These are phyloP conservation scores for Fomitopsis pinicola DNA, from an alignment of 1,284 basidiomycete species.

Conservation along the genomic window DNA sequence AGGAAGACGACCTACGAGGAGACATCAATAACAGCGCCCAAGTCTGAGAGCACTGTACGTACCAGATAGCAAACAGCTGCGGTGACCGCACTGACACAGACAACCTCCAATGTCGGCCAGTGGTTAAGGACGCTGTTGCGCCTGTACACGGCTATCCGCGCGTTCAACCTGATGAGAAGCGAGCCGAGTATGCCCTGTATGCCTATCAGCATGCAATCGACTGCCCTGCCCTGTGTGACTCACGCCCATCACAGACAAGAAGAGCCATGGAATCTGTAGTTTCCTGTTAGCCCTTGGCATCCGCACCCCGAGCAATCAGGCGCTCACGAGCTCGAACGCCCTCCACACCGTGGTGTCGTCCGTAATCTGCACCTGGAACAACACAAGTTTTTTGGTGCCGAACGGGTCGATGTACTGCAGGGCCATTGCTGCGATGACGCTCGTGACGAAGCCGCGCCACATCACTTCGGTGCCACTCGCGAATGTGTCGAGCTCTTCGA, in stretches of 20 bases:
- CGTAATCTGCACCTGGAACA: conserved; percentile 54
- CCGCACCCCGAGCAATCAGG: not conserved
- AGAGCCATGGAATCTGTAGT: conserved; percentile 61
- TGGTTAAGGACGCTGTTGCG: conserved; percentile 51
- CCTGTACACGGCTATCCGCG: conserved; percentile 57
- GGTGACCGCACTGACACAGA: conserved; percentile 58
- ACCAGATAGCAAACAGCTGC: conserved; percentile 67
- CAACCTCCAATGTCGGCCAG: conserved; percentile 64
- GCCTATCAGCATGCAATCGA: not conserved
- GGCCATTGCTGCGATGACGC: conserved; percentile 65
- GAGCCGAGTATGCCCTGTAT: conserved; percentile 59
- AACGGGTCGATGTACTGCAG: conserved; percentile 74
- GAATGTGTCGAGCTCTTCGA: conserved; percentile 71
- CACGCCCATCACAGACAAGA: conserved; percentile 58
- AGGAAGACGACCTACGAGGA: conserved; percentile 30
- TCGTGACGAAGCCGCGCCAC: conserved; percentile 75
- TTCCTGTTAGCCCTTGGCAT: not conserved
- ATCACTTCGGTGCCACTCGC: conserved; percentile 63
- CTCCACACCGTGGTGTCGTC: conserved; percentile 59
- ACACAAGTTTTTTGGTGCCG: conserved; percentile 68
- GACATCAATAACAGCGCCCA: not conserved
- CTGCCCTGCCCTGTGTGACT: conserved; percentile 7
- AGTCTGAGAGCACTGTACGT: conserved; percentile 12
- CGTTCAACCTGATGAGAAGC: conserved; percentile 61
- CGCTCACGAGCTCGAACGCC: conserved; percentile 62